Base-by-base conservation (phyloP, 2,329 filamentous ascomycete species). In the Fusarium goolgardi region DNA sequence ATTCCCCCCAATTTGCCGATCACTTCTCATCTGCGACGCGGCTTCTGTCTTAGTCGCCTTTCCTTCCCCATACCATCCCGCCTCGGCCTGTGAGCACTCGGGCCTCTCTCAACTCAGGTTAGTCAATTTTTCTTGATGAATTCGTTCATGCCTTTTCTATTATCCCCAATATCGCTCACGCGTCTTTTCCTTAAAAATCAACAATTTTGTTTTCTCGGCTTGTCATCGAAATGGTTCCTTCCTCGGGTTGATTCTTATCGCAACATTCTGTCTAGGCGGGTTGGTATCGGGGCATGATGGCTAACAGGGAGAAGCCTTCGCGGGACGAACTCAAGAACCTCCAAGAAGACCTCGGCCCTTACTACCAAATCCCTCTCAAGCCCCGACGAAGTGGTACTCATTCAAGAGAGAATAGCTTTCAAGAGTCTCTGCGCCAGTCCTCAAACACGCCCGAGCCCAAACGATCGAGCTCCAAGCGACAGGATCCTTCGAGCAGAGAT, bases 291-390 rank as follows among this genome's bases (percentile, higher is more conserved):
- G 70, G 70, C 71, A 71, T 59, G 71, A 76, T 78, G 76, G 75
- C 77, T 78, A 77, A 78, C 75, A 71, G 63, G 63, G 74, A 73
- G 63, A 75, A 71, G 72, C 73, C 74, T 70, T 66, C 71, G 63
- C 70, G 72, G 71, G 73, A 73, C 68, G 76, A 78, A 71, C 59
- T 78, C 67, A 74, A 73, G 62, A 75, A 75, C 41, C 77, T 78
- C 60, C 68, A 71, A 46, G 76, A 78, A 69, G 71, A 78, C 47
- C 76, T 78, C 50, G 77, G 77, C 11, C 75, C 76, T 15, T 78
- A 75, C 55, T 78, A 75, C 60, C 72, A 76, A 37, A 67, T 72
- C 55, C 69, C 72, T 25, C 58, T 73, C 13, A 69, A 71, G 37
- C 70, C 68, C 21, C 63, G 72, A 56, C 61, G 74, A 62, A 72